Evolutionary conservation across 106 monocot species (phyloP).

Genomic region (Alisma plantagoaquatica): DNA sequence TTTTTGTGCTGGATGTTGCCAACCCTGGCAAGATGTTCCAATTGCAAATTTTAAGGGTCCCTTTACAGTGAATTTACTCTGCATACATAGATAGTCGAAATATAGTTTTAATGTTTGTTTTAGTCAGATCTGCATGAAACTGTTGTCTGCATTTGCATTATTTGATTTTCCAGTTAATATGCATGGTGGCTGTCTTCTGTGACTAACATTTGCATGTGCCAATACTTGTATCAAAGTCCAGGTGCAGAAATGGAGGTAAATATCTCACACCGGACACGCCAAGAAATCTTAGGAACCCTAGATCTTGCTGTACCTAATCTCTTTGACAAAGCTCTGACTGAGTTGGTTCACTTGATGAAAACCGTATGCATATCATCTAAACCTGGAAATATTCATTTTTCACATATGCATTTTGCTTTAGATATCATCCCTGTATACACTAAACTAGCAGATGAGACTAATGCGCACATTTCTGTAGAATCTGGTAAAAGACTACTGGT

Average conservation of each 20-base stretch:
- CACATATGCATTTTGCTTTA: too few species aligned
- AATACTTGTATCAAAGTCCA: too few species aligned
- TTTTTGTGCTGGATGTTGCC: not conserved
- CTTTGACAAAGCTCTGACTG: slow-evolving; percentile 15
- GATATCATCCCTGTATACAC: not conserved
- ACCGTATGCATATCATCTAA: slow-evolving; percentile 2
- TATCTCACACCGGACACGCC: slow-evolving; percentile 27
- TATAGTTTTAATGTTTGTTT: not conserved
- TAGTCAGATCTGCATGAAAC: not conserved
- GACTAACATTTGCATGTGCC: not conserved
- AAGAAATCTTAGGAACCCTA: slow-evolving; percentile 19
- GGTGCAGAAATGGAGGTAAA: slow-evolving; percentile 39
- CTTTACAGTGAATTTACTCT: too few species aligned
- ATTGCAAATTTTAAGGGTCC: too few species aligned
- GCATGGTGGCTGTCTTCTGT: not conserved
- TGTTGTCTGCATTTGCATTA: not conserved
- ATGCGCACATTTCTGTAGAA: slow-evolving; percentile 9
- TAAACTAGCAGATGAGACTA: not conserved
- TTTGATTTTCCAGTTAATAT: not conserved
- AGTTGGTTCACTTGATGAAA: slow-evolving; percentile 21
- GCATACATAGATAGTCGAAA: not conserved
- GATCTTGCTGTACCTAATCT: slow-evolving; percentile 23
- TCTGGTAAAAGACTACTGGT: slow-evolving; percentile 25
- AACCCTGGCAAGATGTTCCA: too few species aligned
- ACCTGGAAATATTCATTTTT: not conserved